Evolutionary conservation across 768 basidiomycete species (phyloP), one percentile per base, ranked within the genome.

Genomic region (Exidia glandulosa): DNA sequence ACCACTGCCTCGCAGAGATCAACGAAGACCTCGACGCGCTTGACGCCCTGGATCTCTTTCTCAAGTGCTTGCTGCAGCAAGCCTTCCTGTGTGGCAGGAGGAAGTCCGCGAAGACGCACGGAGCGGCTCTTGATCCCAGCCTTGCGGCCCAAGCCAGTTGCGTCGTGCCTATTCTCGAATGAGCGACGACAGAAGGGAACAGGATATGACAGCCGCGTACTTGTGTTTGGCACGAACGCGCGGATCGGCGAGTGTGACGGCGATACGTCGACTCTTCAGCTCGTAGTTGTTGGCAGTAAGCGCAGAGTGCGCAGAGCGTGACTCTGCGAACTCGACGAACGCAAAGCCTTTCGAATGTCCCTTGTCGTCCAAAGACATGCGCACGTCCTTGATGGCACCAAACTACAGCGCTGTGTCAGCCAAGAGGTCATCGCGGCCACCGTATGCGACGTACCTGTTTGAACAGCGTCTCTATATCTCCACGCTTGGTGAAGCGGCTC

Each of bases 51-150:
- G 1, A 82, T 81, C 41, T 87, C 69, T 71, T 92, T 95, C 69
- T 94, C 91, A 3, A 99, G 73, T 0, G 77, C 75, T 75, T 98
- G 96, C 66, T 99, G 95, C 29, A 99, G 72, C 1, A 98, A 74
- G 2, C 90, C 95, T 68, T 98, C 96, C 68, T 96, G 90, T 3
- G 90, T 85, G 12, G 75, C 81, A 2, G 80, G 67, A 16, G 91
- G 90, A 25, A 99, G 77, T 57, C 85, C 85, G 25, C 78, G 81
- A 57, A 97, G 74, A 7, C 88, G 83, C 7, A 98, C 77, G 23
- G 88, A 89, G 19, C 91, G 83, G 62, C 76, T 84, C 54, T 80
- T 81, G 5, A 76, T 71, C 58, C 87, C 90, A 13, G 78, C 80
- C 45, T 73, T 70, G 63, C 75, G 74, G 48, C 80, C 81, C 37